phyloP scores from a whole-genome alignment of 2,329 filamentous ascomycete genomes.

The Blastomyces percursus region DNA sequence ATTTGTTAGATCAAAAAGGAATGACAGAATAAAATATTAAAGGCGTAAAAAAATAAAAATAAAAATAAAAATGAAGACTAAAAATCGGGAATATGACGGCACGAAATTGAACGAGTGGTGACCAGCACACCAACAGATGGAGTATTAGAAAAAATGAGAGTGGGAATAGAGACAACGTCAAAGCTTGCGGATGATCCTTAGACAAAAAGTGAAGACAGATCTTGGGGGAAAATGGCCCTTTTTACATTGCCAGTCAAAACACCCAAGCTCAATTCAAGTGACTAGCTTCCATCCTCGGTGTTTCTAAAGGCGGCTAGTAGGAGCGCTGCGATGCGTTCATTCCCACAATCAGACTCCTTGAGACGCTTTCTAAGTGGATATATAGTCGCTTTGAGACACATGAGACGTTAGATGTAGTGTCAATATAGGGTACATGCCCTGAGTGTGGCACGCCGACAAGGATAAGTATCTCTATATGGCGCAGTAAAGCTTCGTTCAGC shows the following conservation, averaged over 20 bases:
- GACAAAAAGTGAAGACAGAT: neutral
- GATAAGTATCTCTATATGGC: neutral
- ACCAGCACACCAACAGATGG: slow-evolving; percentile 13
- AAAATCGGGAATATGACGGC: slow-evolving; percentile 4
- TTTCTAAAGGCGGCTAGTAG: slow-evolving; percentile 4
- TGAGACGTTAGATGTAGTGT: slow-evolving; percentile 14
- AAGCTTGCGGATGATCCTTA: slow-evolving; percentile 4
- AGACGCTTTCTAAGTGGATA: slow-evolving; percentile 8
- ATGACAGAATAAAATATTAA: slow-evolving; percentile 11
- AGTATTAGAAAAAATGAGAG: slow-evolving; percentile 10
- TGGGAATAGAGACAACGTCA: slow-evolving; percentile 7
- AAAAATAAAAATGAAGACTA: slow-evolving; percentile 2
- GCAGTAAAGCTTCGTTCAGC: slow-evolving; percentile 9
- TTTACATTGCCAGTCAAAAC: neutral
- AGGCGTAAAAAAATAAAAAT: neutral
- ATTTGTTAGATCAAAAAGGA: slow-evolving; percentile 5
- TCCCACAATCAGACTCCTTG: slow-evolving; percentile 4
- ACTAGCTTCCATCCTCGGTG: neutral
- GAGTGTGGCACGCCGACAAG: slow-evolving; percentile 1
- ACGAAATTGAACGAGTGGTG: slow-evolving; percentile 11
- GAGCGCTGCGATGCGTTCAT: neutral
- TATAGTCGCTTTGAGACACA: slow-evolving; percentile 6
- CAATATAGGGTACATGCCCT: slow-evolving; percentile 5
- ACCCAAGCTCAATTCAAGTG: neutral
- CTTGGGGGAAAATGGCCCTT: neutral